Conservation (phyloP, 208 protist genomes). For the Wallacemonas sp. region DNA sequence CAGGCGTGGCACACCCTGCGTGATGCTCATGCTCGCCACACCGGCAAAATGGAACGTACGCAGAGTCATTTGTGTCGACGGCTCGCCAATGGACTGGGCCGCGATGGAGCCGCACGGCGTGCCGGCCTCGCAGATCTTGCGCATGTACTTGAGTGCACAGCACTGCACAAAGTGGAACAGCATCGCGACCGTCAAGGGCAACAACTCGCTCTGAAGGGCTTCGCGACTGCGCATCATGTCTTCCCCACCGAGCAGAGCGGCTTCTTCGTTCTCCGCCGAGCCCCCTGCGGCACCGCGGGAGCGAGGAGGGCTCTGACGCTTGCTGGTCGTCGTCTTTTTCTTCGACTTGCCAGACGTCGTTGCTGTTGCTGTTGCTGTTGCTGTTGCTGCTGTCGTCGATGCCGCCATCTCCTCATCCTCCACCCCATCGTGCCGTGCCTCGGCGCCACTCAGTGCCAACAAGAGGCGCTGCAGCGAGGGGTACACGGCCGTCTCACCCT, state of each 20-base stretch:
- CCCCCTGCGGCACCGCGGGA: not conserved
- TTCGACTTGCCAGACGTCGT: not conserved
- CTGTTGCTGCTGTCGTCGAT: not conserved
- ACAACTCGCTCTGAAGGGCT: constrained; percentile 62
- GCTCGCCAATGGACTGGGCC: constrained; percentile 99
- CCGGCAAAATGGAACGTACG: constrained; percentile 99
- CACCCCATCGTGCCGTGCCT: no score
- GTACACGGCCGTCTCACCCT: no score
- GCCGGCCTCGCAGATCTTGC: constrained; percentile 95
- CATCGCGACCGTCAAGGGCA: constrained; percentile 74
- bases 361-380: not conserved
- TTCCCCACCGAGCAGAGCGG: constrained; percentile 6
- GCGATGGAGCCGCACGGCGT: constrained; percentile 98
- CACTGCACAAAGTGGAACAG: constrained; percentile 72
- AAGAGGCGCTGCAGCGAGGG: no score
- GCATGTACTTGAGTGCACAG: constrained; percentile 83
- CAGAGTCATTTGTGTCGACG: constrained; percentile 99
- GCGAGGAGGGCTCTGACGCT: constrained; percentile 1
- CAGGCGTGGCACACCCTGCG: constrained; percentile 96
- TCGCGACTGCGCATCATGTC: constrained; percentile 29
- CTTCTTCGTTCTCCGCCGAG: constrained; percentile 6
- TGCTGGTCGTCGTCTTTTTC: not conserved
- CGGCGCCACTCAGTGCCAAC: no score
- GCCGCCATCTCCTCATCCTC: not conserved
- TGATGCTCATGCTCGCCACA: constrained; percentile 99